These are phyloP conservation scores for Stemphylium lycopersici DNA, from an alignment of 2,329 filamentous ascomycete genomes.

Conservation along the genomic window DNA sequence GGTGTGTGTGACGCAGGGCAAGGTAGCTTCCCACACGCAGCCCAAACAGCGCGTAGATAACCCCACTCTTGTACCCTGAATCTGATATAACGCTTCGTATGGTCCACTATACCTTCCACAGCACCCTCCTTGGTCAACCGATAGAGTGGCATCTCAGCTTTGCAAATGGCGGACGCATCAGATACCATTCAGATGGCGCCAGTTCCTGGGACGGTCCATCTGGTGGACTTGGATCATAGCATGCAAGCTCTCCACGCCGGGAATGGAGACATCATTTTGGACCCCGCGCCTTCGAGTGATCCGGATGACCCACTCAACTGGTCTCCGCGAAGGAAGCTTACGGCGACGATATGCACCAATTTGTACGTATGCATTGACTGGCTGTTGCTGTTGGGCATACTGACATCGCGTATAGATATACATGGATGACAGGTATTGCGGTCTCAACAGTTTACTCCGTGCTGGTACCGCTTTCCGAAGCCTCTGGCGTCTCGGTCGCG, in stretches of 20 bases:
- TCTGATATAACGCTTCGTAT: not conserved
- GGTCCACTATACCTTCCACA: not conserved
- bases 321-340: constrained; percentile 35
- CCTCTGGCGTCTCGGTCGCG: constrained; percentile 54
- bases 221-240: constrained; percentile 50
- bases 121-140: not conserved
- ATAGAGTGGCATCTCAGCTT: not conserved
- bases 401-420: constrained; percentile 54
- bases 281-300: constrained; percentile 46
- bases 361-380: constrained; percentile 13
- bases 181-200: not conserved
- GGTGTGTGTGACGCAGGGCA: not conserved
- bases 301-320: constrained; percentile 47
- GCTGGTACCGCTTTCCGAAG: constrained; percentile 54
- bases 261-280: constrained; percentile 50
- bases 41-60: not conserved
- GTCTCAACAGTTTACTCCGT: constrained; percentile 59
- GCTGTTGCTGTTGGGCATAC: not conserved
- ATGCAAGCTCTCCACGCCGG: constrained; percentile 46
- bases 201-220: constrained; percentile 52
- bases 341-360: constrained; percentile 31
- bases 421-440: constrained; percentile 57
- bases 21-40: not conserved
- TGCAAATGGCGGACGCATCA: constrained; percentile 9
- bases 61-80: constrained; percentile 6